phyloP scores from a whole-genome alignment of 1,284 basidiomycete species.

The Sporisorium graminicola region DNA sequence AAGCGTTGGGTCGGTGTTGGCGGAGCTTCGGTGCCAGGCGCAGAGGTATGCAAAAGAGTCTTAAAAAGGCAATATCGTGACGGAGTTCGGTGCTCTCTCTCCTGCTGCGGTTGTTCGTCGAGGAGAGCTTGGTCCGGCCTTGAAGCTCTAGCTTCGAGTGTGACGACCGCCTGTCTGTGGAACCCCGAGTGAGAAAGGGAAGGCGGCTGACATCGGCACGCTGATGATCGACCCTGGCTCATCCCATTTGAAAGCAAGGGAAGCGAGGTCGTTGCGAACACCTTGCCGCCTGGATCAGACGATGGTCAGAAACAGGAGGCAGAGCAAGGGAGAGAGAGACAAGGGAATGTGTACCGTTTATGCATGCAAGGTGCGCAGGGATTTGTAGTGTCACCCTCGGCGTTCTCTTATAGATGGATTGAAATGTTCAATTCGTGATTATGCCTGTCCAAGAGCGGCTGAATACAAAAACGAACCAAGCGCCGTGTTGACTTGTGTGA shows the following conservation, averaged over 20 bases:
- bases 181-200: no score
- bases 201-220: no score
- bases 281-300: conserved; percentile 1
- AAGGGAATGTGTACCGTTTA: not conserved
- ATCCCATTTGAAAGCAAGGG: not conserved
- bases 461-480: not conserved
- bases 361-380: conserved; percentile 20
- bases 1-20: not conserved
- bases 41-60: no score
- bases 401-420: conserved; percentile 20
- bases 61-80: not conserved
- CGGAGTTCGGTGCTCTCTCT: not conserved
- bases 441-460: not conserved
- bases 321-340: not conserved
- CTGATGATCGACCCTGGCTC: no score
- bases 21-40: not conserved
- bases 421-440: not conserved
- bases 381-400: conserved; percentile 35
- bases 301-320: not conserved
- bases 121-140: no score
- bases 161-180: no score
- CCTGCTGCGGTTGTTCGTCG: no score
- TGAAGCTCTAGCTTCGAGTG: no score
- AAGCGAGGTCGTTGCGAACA: not conserved
- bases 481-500: not conserved